Conservation (phyloP, 345 rosid species). For the Iberis pinnata region DNA sequence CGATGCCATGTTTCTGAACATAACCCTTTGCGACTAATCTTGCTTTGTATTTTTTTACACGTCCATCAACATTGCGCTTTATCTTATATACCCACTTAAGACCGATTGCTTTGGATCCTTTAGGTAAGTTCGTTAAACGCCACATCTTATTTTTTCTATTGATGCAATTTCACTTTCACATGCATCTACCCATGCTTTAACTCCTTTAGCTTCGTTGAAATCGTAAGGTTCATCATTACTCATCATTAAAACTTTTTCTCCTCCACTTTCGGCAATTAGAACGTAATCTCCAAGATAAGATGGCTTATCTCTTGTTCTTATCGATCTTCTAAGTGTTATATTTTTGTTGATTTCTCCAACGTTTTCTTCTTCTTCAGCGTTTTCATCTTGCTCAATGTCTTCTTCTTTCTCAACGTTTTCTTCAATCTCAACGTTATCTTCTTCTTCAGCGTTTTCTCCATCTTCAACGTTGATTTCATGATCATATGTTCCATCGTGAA, state of each 20-base stretch:
- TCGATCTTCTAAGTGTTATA: not conserved
- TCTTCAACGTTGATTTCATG: too few relatives aligned
- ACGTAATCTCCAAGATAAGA: not conserved
- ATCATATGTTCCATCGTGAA: too few relatives aligned
- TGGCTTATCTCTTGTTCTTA: not conserved
- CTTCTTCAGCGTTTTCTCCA: too few relatives aligned
- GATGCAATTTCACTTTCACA: not conserved
- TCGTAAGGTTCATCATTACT: not conserved
- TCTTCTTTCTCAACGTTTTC: too few relatives aligned
- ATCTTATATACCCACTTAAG: not conserved
- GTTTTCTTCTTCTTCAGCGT: not conserved
- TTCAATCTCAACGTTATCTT: too few relatives aligned
- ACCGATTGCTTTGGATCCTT: not conserved
- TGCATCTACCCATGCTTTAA: not conserved
- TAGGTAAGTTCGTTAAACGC: not conserved
- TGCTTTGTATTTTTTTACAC: not conserved
- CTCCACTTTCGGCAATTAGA: not conserved
- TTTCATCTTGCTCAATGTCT: too few relatives aligned
- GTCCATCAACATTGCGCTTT: not conserved
- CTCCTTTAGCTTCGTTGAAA: not conserved
- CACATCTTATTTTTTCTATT: not conserved
- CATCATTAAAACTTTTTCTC: not conserved
- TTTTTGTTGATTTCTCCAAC: not conserved
- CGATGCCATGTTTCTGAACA: not conserved
- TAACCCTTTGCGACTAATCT: not conserved